Base-by-base conservation (phyloP, 2,329 filamentous ascomycete genomes). In the Fusarium sp. region DNA sequence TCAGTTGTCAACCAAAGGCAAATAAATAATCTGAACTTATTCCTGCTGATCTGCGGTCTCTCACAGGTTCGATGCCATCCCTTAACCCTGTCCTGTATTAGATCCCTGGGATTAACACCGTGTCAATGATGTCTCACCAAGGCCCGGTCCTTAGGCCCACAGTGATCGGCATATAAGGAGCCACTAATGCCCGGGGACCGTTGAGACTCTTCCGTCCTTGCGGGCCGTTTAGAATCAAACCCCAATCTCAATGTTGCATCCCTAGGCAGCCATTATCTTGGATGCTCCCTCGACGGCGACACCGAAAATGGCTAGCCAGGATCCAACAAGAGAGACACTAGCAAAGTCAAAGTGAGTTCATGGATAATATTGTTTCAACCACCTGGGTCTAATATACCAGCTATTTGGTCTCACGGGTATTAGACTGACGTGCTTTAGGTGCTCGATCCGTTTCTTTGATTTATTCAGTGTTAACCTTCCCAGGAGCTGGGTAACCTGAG, bases 241-340 rank as follows among this genome's bases (percentile, higher is more conserved):
- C 51, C 36, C 52, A 70, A 54, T 70, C 54, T 65, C 28, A 26
- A 41, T 28, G 36, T 51, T 26, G 66, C 39, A 60, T 66, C 32
- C 24, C 14, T 8, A 36, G 15, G 22, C 64, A 47, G 34, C 42
- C 42, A 63, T 62, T 20, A 17, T 22, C 17, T 63, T 47, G 18
- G 13, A 44, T 68, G 10, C 30, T 62, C 30, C 18, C 34, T 24
- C 58, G 12, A 47, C 47, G 48, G 26, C 24, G 26, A 22, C 11
- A n/a, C 45, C 42, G n/a, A 26, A 24, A 70, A 14, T 13, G 30
- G 58, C 28, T 58, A 44, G 52, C 28, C 12, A 50, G 30, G 30
- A 41, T 34, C 28, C 39, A 15, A 8, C 12, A 20, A n/a, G 20
- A 45, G 5, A n/a, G n/a, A 14, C 32, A 38, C 34, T 11, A 38